phyloP scores from a whole-genome alignment of 2,329 filamentous ascomycete species.

The Colletotrichum falcatum region DNA sequence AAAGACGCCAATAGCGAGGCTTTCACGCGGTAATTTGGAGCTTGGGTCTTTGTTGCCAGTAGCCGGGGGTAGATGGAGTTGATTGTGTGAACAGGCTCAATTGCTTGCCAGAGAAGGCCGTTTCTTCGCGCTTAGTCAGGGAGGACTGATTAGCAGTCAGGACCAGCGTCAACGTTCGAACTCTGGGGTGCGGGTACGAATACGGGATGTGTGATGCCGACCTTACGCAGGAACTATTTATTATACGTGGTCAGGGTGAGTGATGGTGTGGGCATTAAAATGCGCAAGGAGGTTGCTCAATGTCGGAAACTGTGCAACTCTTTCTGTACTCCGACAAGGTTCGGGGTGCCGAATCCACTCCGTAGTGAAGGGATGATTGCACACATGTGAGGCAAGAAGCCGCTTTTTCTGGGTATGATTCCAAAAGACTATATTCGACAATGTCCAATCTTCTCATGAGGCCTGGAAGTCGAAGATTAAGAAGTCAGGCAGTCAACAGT shows the following conservation, averaged over 20 bases:
- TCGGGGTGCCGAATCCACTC: background rate
- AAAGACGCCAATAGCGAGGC: background rate
- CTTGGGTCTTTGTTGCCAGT: background rate
- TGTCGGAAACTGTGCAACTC: background rate
- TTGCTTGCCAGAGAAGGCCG: background rate
- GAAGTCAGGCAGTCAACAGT: background rate
- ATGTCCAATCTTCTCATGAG: background rate
- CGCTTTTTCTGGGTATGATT: background rate
- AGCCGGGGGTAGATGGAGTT: background rate
- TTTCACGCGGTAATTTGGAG: constrained; percentile 6
- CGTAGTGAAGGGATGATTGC: background rate
- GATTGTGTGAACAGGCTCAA: background rate
- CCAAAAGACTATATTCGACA: background rate
- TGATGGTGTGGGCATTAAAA: background rate
- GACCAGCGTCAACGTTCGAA: background rate
- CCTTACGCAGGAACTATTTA: background rate
- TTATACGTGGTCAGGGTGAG: background rate
- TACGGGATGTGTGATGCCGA: no score
- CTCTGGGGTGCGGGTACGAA: no score
- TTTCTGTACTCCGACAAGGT: background rate
- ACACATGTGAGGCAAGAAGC: background rate
- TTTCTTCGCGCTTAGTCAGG: background rate
- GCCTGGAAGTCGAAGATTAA: background rate
- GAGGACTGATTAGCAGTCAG: background rate
- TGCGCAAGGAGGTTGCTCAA: background rate